Percentiles rank a stretch among this genome's conserved stretches.
Evolutionary conservation across 805 yeast genomes (phyloP).

Genomic region (Lipomyces orientalis): DNA sequence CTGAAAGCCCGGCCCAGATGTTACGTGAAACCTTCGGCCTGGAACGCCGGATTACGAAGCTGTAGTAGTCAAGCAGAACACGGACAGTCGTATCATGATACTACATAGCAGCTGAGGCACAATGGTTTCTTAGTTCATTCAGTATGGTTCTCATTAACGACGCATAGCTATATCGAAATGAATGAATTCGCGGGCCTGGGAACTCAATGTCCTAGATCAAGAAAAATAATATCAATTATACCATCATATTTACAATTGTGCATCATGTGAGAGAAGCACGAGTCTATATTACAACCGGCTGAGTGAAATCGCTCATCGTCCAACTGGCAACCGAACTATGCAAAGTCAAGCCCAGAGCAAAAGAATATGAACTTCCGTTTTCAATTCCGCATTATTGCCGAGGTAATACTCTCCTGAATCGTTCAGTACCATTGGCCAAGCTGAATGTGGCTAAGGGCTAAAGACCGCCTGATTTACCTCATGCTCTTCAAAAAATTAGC

Average conservation of each 20-base stretch:
- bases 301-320: neutral
- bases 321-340: neutral
- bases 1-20: too few species aligned
- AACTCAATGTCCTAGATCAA: neutral
- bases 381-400: neutral
- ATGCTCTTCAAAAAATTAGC: constrained; percentile 72
- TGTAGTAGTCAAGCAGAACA: too few species aligned
- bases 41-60: too few species aligned
- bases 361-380: neutral
- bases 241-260: neutral
- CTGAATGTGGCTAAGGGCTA: neutral
- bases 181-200: neutral
- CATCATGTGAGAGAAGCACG: neutral
- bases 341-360: neutral
- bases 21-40: too few species aligned
- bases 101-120: too few species aligned
- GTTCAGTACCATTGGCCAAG: neutral
- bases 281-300: neutral
- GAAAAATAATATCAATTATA: neutral
- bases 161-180: neutral
- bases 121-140: neutral
- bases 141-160: neutral
- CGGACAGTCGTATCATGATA: too few species aligned
- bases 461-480: constrained; percentile 11
- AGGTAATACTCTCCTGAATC: neutral